A percentile compares a stretch with the other conserved stretches of the same genome.
Evolutionary conservation across 768 basidiomycete species (phyloP).

Genomic region (Dioszegia crocea): DNA sequence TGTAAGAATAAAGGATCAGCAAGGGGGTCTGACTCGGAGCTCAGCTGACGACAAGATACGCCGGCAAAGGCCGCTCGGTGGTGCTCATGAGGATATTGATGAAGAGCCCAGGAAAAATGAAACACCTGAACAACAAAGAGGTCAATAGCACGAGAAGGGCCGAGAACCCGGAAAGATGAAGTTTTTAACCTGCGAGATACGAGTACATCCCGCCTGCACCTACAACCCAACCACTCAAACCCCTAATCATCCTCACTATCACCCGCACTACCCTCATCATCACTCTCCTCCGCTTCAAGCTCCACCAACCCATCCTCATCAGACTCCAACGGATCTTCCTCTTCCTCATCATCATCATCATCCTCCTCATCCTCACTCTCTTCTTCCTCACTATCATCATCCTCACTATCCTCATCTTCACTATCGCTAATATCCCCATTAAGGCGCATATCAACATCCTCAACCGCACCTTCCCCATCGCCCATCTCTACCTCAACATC

Average conservation of each 20-base stretch:
- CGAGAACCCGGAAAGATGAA: too few relatives aligned
- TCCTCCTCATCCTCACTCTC: slow-evolving; percentile 60
- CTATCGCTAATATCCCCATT: slow-evolving; percentile 71
- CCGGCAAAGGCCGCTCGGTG: too few relatives aligned
- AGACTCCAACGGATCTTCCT: slow-evolving; percentile 35
- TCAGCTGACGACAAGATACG: too few relatives aligned
- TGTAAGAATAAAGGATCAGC: too few relatives aligned
- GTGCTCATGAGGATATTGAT: too few relatives aligned
- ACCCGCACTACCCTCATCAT: slow-evolving; percentile 31
- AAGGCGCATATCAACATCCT: slow-evolving; percentile 42
- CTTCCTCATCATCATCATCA: slow-evolving; percentile 66
- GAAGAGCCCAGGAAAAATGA: too few relatives aligned
- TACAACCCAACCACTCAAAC: background rate
- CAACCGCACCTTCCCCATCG: slow-evolving; percentile 44
- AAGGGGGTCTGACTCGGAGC: too few relatives aligned
- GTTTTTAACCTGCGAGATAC: too few relatives aligned
- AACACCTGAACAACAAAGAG: too few relatives aligned
- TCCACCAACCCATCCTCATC: slow-evolving; percentile 28
- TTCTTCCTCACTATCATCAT: slow-evolving; percentile 49
- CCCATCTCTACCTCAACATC: slow-evolving; percentile 53
- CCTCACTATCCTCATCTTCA: slow-evolving; percentile 54
- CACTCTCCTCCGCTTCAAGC: slow-evolving; percentile 25
- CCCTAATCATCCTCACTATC: slow-evolving; percentile 29
- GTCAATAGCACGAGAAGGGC: too few relatives aligned
- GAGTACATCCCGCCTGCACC: too few relatives aligned